phyloP scores from a whole-genome alignment of 106 monocot species.

The Dendrobium chrysotoxum region DNA sequence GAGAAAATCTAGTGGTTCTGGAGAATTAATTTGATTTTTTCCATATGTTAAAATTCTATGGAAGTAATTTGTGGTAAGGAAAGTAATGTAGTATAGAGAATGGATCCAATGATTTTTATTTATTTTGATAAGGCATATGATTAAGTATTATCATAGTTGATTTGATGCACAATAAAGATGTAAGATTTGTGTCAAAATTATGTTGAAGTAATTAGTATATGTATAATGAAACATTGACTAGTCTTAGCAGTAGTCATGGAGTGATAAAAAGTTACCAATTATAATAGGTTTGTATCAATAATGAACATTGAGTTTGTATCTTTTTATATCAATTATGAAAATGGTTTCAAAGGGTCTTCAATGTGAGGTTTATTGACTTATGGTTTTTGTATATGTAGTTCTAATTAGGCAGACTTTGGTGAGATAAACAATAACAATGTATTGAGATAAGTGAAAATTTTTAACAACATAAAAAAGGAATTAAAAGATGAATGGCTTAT shows the following conservation, averaged over 20 bases:
- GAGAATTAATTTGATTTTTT: not conserved
- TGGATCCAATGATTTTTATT: not conserved
- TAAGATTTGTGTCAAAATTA: not conserved
- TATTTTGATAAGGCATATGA: not conserved
- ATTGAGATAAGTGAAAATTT: too few relatives aligned
- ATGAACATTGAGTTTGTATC: not conserved
- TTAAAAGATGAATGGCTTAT: too few relatives aligned
- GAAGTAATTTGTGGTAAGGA: not conserved
- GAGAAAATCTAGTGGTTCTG: not conserved
- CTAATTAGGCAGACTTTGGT: too few relatives aligned
- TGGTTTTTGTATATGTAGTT: too few relatives aligned
- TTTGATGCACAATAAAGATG: not conserved
- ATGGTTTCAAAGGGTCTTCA: not conserved
- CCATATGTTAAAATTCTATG: not conserved
- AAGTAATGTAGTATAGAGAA: not conserved
- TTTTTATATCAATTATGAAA: not conserved
- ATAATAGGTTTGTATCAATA: not conserved
- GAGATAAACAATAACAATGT: too few relatives aligned
- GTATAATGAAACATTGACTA: not conserved
- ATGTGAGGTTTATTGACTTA: too few relatives aligned
- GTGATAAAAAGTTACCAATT: not conserved
- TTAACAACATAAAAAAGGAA: too few relatives aligned
- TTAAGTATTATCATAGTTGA: not conserved
- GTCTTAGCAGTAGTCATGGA: not conserved
- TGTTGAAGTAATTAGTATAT: not conserved